Base-by-base conservation (phyloP, 2,329 filamentous ascomycete genomes). In the Calonectria fujianensis region DNA sequence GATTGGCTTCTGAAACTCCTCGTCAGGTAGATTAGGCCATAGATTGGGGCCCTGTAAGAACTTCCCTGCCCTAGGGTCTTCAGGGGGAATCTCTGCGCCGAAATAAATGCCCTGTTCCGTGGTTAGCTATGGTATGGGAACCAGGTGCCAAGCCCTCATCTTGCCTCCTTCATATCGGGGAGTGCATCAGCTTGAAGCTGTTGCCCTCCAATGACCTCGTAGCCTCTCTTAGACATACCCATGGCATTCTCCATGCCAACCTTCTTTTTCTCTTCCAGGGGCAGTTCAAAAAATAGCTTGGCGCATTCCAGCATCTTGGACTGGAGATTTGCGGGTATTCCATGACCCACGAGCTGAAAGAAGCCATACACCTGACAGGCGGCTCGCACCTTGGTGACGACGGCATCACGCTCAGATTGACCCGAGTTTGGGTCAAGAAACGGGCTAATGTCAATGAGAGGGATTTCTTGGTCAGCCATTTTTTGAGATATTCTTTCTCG, bases 251-350 rank as follows among this genome's bases (percentile, higher is more conserved):
- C 29, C 52, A 57, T 57, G 6, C 52, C 29, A 13, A 57, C 18
- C 18, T 57, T 35, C 9, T n/a, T n/a, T 31, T 57, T 57, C 11
- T 57, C 52, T n/a, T 57, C 52, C 10, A 57, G 18, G 6, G 52
- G 52, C 29, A 57, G 29, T 20, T 57, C 52, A 57, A 57, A 57
- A 32, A 57, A 57, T 32, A 57, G 10, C 20, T 57, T 57, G 52
- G 52, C 2, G 52, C 52, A 57, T 2, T 57, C 29, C 0, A 57
- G 20, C 52, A 57, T 57, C 29, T 57, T 57, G 52, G 52, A 35
- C 31, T 57, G 52, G 20, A 57, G 52, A 57, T 8, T 57, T 20
- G 31, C 24, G 52, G 52, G 52, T 18, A 57, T 57, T 31, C 52
- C 52, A 20, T 57, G 52, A 35, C 52, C 52, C 18, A 57, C 52